A percentile compares a stretch with the other conserved stretches of the same genome.
Evolutionary conservation across 306 rosid species (phyloP).

Genomic region (Senna tora): DNA sequence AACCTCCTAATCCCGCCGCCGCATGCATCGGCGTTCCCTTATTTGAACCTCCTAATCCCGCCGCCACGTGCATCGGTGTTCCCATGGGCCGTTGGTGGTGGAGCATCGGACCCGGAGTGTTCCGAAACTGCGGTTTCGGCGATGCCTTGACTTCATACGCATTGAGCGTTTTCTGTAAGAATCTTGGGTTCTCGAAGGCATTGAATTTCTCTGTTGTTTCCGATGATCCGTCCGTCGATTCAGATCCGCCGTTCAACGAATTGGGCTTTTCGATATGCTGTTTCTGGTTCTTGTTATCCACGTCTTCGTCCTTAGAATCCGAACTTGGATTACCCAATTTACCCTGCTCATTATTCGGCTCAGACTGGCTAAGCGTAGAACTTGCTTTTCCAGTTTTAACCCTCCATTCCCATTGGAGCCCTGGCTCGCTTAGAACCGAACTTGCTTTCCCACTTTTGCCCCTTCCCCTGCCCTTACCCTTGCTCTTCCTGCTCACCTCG

Average conservation of each 20-base stretch:
- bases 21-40: slow-evolving; percentile 43
- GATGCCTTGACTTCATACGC: slow-evolving; percentile 38
- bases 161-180: not conserved
- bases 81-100: not conserved
- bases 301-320: not conserved
- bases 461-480: slow-evolving; percentile 3
- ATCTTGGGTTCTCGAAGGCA: not conserved
- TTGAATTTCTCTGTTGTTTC: not conserved
- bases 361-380: slow-evolving; percentile 39
- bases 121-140: slow-evolving; percentile 26
- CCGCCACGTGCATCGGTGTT: not conserved
- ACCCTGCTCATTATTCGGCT: slow-evolving; percentile 18
- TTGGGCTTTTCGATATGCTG: not conserved
- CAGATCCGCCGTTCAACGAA: not conserved
- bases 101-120: not conserved
- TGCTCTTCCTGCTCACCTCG: slow-evolving; percentile 13
- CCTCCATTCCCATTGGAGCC: slow-evolving; percentile 8
- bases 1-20: not conserved
- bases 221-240: not conserved
- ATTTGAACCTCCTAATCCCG: not conserved
- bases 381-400: slow-evolving; percentile 29
- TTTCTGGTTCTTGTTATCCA: not conserved
- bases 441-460: slow-evolving; percentile 23
- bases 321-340: slow-evolving; percentile 30
- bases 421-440: slow-evolving; percentile 32